These are phyloP conservation scores for Pythium volutum DNA, from an alignment of 352 stramenopile species.

Conservation along the genomic window DNA sequence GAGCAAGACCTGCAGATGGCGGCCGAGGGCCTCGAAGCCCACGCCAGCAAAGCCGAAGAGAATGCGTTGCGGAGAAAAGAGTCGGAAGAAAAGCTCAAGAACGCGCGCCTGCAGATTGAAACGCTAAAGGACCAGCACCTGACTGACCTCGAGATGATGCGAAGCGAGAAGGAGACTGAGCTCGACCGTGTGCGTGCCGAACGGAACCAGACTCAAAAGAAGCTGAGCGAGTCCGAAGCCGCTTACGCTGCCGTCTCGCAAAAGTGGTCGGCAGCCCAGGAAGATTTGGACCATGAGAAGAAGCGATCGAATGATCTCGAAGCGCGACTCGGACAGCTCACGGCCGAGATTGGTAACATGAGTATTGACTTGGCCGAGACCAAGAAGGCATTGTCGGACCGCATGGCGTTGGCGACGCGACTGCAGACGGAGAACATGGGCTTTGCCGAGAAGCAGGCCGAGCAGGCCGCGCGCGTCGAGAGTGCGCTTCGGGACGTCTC, in stretches of 20 bases:
- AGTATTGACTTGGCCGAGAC: constrained; percentile 73
- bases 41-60: constrained; percentile 53
- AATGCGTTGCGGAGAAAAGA: constrained; percentile 50
- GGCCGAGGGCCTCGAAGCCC: constrained; percentile 60
- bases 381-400: constrained; percentile 82
- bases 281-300: constrained; percentile 35
- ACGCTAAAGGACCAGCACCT: constrained; percentile 54
- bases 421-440: constrained; percentile 85
- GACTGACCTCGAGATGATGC: constrained; percentile 60
- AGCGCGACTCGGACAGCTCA: constrained; percentile 45
- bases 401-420: constrained; percentile 73
- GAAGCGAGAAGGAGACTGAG: constrained; percentile 53
- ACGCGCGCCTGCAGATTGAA: constrained; percentile 47
- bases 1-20: constrained; percentile 66
- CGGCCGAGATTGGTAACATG: constrained; percentile 56
- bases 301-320: constrained; percentile 48
- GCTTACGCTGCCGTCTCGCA: constrained; percentile 31
- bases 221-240: constrained; percentile 26
- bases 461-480: constrained; percentile 75
- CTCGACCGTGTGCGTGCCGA: constrained; percentile 50
- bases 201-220: constrained; percentile 22
- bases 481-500: constrained; percentile 56
- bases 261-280: constrained; percentile 32
- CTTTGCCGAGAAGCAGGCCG: constrained; percentile 73
- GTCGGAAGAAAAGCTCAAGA: constrained; percentile 47